Percentiles rank a stretch among this genome's conserved stretches.
Evolutionary conservation across 352 stramenopile genomes (phyloP).

Genomic region (Globisporangium middletonii): DNA sequence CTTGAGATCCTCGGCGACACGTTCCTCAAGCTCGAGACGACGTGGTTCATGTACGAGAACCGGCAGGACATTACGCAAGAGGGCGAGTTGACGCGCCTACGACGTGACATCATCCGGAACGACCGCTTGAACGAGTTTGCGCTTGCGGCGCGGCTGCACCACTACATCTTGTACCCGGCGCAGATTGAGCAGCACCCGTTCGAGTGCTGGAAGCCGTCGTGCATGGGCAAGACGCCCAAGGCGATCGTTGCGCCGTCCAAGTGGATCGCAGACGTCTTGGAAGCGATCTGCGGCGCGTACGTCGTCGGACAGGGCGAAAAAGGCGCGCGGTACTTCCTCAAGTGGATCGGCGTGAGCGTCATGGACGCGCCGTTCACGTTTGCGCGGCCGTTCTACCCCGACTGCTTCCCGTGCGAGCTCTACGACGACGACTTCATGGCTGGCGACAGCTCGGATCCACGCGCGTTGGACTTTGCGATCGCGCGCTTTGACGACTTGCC

Average conservation of each 20-base stretch:
- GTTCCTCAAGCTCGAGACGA: constrained; percentile 83
- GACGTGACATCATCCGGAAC: constrained; percentile 84
- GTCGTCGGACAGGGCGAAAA: constrained; percentile 62
- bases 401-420: constrained; percentile 61
- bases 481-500: constrained; percentile 53
- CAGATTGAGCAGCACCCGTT: constrained; percentile 82
- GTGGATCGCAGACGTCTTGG: constrained; percentile 82
- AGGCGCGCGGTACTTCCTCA: constrained; percentile 68
- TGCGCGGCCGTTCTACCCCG: constrained; percentile 46
- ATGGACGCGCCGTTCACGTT: constrained; percentile 39
- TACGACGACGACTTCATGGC: constrained; percentile 29
- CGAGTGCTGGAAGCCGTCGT: constrained; percentile 83
- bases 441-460: constrained; percentile 8
- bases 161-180: constrained; percentile 75
- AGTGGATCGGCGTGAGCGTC: constrained; percentile 70
- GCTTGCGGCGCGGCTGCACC: constrained; percentile 44
- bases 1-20: constrained; percentile 82
- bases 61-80: constrained; percentile 67
- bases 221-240: constrained; percentile 76
- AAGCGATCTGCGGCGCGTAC: constrained; percentile 79
- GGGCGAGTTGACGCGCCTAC: constrained; percentile 64
- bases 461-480: constrained; percentile 49
- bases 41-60: constrained; percentile 79
- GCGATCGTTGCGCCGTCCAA: constrained; percentile 67
- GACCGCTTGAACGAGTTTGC: constrained; percentile 76